Base-by-base conservation (phyloP, 495 filamentous ascomycete genomes). In the Aspergillus haitiensis region DNA sequence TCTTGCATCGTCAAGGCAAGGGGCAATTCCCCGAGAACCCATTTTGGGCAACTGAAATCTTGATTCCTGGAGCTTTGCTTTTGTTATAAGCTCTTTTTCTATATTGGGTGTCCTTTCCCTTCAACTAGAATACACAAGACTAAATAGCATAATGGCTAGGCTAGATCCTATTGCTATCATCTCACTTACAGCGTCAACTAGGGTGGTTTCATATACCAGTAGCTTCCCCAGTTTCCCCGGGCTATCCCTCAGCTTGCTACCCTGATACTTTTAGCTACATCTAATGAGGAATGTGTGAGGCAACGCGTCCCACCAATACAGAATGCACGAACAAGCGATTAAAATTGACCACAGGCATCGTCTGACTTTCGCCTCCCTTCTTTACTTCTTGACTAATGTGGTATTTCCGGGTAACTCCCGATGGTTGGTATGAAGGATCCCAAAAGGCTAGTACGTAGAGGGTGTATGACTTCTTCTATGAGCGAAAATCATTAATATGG, bases 341-440 rank as follows among this genome's bases (percentile, higher is more conserved):
- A 35, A 42, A 32, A 51, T 53, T 39, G 34, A 46, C 15, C 16
- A 44, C 16, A 53, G 46, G 12, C 52, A 60, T 59, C 64, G 58
- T 49, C 64, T 66, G 64, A 66, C 60, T 63, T 48, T 61, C 11
- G 48, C 50, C 37, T 57, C 53, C 49, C 58, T 55, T 48, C 10
- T 36, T 59, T 18, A 8, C 36, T 12, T n/a, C 44, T 42, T 48
- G 35, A 36, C 35, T 49, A 52, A 46, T 52, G 55, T 44, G 54
- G 57, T 55, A 66, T 63, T 55, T 52, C 54, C 59, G 55, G 52
- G 52, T 49, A 50, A 58, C 15, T 21, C 35, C 55, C 61, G 55
- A 56, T 52, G 39, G 51, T 37, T 66, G 64, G 64, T 66, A 66
- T 66, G 64, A 61, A 60, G 56, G 56, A 56, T 56, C 40, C 37